A percentile compares a stretch with the other conserved stretches of the same genome.
These are phyloP conservation scores for Trichoderma virens DNA, from an alignment of 495 filamentous ascomycete genomes.

Conservation along the genomic window DNA sequence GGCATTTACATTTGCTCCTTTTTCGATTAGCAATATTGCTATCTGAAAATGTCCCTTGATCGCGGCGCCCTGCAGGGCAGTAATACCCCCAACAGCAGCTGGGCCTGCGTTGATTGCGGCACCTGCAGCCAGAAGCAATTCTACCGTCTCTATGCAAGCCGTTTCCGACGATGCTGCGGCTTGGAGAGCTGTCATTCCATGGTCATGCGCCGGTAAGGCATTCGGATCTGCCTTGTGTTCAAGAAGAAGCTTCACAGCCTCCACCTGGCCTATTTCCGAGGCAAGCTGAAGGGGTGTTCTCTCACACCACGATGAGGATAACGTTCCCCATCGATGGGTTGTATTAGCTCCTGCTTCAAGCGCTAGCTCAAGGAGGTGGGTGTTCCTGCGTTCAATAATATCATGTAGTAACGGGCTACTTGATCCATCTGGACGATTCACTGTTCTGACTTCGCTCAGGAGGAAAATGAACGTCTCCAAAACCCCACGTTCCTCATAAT, in stretches of 20 bases:
- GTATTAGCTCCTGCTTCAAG: background rate
- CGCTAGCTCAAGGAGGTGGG: background rate
- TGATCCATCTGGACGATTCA: background rate
- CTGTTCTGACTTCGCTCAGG: background rate
- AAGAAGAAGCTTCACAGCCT: background rate
- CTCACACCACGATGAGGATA: background rate
- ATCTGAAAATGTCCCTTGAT: background rate
- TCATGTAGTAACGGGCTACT: background rate
- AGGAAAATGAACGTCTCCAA: background rate
- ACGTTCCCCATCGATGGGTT: background rate
- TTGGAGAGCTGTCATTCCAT: background rate
- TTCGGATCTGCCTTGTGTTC: background rate
- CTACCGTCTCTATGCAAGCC: background rate
- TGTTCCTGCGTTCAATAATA: background rate
- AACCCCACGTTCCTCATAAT: background rate
- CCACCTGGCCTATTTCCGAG: background rate
- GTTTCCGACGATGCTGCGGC: background rate
- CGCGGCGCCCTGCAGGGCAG: background rate
- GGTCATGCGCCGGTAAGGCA: background rate
- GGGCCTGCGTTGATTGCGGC: background rate
- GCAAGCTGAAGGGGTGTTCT: background rate
- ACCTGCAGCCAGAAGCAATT: background rate
- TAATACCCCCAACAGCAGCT: background rate
- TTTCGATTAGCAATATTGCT: background rate
- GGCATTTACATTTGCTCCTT: background rate